Base-by-base conservation (phyloP, 2,329 filamentous ascomycete genomes). In the Microsporum canis region DNA sequence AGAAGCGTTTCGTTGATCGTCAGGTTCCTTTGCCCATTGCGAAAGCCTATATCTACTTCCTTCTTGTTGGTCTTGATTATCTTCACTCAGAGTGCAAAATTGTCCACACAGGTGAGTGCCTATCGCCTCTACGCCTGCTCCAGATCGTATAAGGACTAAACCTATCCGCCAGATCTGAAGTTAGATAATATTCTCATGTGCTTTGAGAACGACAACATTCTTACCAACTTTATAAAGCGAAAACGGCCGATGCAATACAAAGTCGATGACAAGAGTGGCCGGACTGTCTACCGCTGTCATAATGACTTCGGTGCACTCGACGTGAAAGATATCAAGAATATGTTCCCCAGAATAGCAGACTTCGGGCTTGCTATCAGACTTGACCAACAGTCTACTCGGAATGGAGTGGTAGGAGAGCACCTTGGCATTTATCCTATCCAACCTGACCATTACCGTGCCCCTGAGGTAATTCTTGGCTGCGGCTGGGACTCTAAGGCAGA, bases 81-180 rank as follows among this genome's bases (percentile, higher is more conserved):
- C 29, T 61, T 10, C 62, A 63, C n/a, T 23, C 10, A 2, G 67
- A 72, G 60, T 75, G 72, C 59, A 67, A 65, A 36, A 62, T 76
- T 27, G 70, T 76, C 12, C 75, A 77, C 62, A 75, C 74, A 10
- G 72, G 72, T 71, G 60, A 49, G 63, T 62, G 23, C 27, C n/a
- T 57, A 5, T 33, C 43, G 33, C 14, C 4, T 31, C 33, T 33
- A 45, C 6, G 5, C 34, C 34, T 10, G 5, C 34, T 36, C 5
- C 34, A 6, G 5, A 36, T 41, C 17, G 17, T 23, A 23, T 8
- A 10, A 23, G 34, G 7, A 2, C 5, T 51, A 17, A 14, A 38
- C 29, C 12, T 5, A 33, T 55, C 17, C 10, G n/a, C 8, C 45
- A 64, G 63, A 64, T 60, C 14, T 64, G 23, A 64, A 64, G 55